Evolutionary conservation across 1,284 basidiomycete species (phyloP).

Genomic region (Gomphus sp.): DNA sequence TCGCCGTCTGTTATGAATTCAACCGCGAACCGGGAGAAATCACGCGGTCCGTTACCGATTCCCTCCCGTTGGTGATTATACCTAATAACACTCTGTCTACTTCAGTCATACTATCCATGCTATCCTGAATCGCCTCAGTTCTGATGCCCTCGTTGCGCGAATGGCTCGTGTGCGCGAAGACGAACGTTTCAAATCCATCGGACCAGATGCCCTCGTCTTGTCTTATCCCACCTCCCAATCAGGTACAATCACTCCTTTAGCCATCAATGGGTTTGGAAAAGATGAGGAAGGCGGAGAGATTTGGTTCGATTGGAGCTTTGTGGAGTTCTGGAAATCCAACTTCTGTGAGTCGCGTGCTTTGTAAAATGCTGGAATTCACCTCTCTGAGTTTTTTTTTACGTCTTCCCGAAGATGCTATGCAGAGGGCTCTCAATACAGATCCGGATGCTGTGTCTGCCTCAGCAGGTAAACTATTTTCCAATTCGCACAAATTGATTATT

Average conservation of each 20-base stretch:
- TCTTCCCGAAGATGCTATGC: slow-evolving; percentile 47
- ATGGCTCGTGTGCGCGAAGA: slow-evolving; percentile 86
- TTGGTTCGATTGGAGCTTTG: slow-evolving; percentile 98
- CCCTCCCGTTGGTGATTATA: not conserved
- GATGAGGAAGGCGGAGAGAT: slow-evolving; percentile 70
- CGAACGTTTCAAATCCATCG: slow-evolving; percentile 81
- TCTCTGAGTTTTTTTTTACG: not conserved
- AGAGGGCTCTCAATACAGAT: slow-evolving; percentile 55
- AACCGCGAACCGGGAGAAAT: slow-evolving; percentile 90
- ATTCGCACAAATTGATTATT: not conserved
- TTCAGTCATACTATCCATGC: slow-evolving; percentile 76
- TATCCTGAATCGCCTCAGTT: slow-evolving; percentile 77
- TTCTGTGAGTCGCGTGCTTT: slow-evolving; percentile 56
- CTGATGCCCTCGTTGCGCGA: slow-evolving; percentile 84
- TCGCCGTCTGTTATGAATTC: slow-evolving; percentile 93
- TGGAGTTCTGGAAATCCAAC: slow-evolving; percentile 99
- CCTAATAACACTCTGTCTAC: not conserved
- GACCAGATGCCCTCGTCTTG: slow-evolving; percentile 66
- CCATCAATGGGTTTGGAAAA: slow-evolving; percentile 16
- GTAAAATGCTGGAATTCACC: not conserved
- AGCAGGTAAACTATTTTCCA: slow-evolving; percentile 32
- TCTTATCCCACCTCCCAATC: slow-evolving; percentile 29
- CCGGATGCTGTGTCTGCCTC: slow-evolving; percentile 52
- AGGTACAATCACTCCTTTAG: not conserved
- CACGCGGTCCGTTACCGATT: slow-evolving; percentile 46